A percentile compares a stretch with the other conserved stretches of the same genome.
phyloP scores from a whole-genome alignment of 164 flowering plant genomes.

The Nelumbo lutea region DNA sequence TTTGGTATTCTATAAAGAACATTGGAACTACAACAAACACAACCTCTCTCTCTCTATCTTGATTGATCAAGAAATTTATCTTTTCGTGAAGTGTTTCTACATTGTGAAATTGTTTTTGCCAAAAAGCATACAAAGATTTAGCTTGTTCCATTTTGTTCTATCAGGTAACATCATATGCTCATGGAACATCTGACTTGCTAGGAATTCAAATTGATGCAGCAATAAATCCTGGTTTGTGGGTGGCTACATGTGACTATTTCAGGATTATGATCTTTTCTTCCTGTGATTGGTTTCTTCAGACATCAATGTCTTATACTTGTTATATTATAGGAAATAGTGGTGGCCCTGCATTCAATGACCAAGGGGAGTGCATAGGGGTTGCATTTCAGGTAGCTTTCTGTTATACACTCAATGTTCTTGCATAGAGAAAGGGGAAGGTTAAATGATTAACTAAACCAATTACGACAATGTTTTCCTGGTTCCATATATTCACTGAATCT shows the following conservation, averaged over 20 bases:
- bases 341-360: conserved; percentile 97
- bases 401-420: background rate
- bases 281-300: conserved; percentile 12
- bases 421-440: background rate
- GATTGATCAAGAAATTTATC: too few species aligned
- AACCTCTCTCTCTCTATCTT: background rate
- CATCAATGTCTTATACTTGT: conserved; percentile 22
- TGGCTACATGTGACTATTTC: background rate
- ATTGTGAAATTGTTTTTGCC: background rate
- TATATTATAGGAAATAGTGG: conserved; percentile 89
- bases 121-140: background rate
- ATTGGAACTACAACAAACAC: background rate
- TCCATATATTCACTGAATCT: background rate
- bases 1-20: background rate
- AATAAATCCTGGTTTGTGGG: conserved; percentile 85
- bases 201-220: conserved; percentile 99
- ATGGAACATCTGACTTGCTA: conserved; percentile 88
- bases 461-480: too few species aligned
- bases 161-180: conserved; percentile 96
- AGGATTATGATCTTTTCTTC: conserved; percentile 1
- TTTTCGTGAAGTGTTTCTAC: conserved; percentile 1
- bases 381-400: conserved; percentile 86
- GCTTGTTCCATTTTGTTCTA: background rate
- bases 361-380: conserved; percentile 96
- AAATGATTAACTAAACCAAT: background rate